These are phyloP conservation scores for Helianthus annuus DNA, from an alignment of 129 eudicot genomes.

Conservation along the genomic window HanXRQr2.0-SUNRISE NC_035444.2:39263369-39263868, in stretches of 20 bases:
- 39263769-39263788: constrained; percentile 68
- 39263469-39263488: constrained; percentile 88
- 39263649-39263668: not conserved
- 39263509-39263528: constrained; percentile 64
- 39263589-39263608: constrained; percentile 83
- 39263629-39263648: constrained; percentile 81
- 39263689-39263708: constrained; percentile 19
- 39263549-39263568: constrained; percentile 89
- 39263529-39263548: constrained; percentile 85
- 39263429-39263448: constrained; percentile 65
- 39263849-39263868: constrained; percentile 69
- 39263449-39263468: constrained; percentile 92
- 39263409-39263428: constrained; percentile 78
- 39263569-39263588: constrained; percentile 77
- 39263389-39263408: constrained; percentile 73
- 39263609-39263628: constrained; percentile 91
- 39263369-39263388: constrained; percentile 92
- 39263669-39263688: not conserved
- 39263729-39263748: constrained; percentile 81
- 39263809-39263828: constrained; percentile 65
- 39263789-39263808: constrained; percentile 76
- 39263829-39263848: constrained; percentile 60
- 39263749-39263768: constrained; percentile 76
- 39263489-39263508: constrained; percentile 86
- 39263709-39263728: constrained; percentile 83